Conservation (phyloP, 108 stramenopile species). For the Aurantiochytrium sp. region DNA sequence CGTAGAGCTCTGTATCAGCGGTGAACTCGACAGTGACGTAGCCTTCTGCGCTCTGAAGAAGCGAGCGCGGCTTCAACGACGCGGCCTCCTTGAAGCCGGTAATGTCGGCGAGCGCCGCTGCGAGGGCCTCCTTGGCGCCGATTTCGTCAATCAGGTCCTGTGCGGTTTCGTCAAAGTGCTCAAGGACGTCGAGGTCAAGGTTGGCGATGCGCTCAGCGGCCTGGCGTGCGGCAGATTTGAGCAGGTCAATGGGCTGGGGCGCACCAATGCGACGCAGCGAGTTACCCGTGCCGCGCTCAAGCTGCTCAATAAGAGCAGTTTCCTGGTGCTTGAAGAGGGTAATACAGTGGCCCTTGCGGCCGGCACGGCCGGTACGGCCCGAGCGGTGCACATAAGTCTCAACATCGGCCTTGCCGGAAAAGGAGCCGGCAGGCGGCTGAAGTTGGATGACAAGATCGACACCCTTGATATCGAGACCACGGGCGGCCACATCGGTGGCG, state of each 20-base stretch:
- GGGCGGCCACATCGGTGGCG: constrained; percentile 98
- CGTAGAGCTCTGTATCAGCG: constrained; percentile 25
- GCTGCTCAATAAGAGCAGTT: constrained; percentile 74
- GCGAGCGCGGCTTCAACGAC: constrained; percentile 30
- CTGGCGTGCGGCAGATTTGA: constrained; percentile 33
- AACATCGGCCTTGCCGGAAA: constrained; percentile 73
- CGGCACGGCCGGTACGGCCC: constrained; percentile 95
- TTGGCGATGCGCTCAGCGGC: constrained; percentile 31
- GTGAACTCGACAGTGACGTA: constrained; percentile 31
- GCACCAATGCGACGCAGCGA: constrained; percentile 39
- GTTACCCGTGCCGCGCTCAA: constrained; percentile 84
- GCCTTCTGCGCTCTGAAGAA: constrained; percentile 41
- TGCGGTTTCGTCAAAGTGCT: constrained; percentile 24
- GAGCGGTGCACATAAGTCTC: constrained; percentile 84
- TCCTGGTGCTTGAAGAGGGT: constrained; percentile 69
- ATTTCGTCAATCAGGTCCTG: constrained; percentile 31
- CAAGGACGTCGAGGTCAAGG: constrained; percentile 30
- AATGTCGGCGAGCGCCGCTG: constrained; percentile 40
- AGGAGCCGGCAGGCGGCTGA: constrained; percentile 81
- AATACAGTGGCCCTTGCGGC: constrained; percentile 85
- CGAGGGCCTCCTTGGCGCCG: constrained; percentile 39
- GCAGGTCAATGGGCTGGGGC: constrained; percentile 45
- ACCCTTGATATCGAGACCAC: constrained; percentile 94
- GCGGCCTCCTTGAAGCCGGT: constrained; percentile 33
- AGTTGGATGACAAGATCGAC: constrained; percentile 92